Conservation (phyloP, 208 protist species). For the Crithidia brevicula region DNA sequence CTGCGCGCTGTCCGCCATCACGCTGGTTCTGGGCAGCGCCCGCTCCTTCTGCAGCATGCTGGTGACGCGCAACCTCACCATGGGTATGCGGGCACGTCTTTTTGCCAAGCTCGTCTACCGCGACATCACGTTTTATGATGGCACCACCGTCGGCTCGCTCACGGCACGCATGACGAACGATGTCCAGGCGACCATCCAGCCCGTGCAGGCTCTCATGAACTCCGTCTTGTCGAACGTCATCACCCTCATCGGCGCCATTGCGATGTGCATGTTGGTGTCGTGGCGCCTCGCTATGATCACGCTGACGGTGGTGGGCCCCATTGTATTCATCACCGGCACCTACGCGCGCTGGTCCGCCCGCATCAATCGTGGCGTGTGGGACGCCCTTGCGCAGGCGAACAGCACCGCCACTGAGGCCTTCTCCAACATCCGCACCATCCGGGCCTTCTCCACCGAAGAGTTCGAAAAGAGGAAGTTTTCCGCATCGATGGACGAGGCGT, state of each 20-base stretch:
- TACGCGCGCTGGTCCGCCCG: conserved; percentile 50
- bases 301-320: conserved; percentile 53
- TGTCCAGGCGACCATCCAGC: conserved; percentile 57
- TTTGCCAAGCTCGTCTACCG: conserved; percentile 56
- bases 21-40: conserved; percentile 47
- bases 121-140: conserved; percentile 61
- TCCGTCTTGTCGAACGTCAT: conserved; percentile 49
- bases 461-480: conserved; percentile 42
- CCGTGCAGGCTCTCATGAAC: conserved; percentile 50
- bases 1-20: conserved; percentile 40
- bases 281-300: conserved; percentile 64
- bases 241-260: conserved; percentile 42
- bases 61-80: conserved; percentile 51
- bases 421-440: conserved; percentile 69
- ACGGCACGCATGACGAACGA: conserved; percentile 74
- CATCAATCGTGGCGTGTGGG: conserved; percentile 57
- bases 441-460: conserved; percentile 62
- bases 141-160: conserved; percentile 50
- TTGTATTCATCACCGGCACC: conserved; percentile 51
- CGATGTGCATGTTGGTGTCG: conserved; percentile 54
- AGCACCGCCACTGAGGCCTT: conserved; percentile 60
- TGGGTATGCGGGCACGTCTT: conserved; percentile 47
- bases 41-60: conserved; percentile 56
- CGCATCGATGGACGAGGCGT: conserved; percentile 43
- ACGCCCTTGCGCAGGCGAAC: conserved; percentile 60